Base-by-base conservation (phyloP, 352 stramenopile species). In the Blastocystis sp. region DNA sequence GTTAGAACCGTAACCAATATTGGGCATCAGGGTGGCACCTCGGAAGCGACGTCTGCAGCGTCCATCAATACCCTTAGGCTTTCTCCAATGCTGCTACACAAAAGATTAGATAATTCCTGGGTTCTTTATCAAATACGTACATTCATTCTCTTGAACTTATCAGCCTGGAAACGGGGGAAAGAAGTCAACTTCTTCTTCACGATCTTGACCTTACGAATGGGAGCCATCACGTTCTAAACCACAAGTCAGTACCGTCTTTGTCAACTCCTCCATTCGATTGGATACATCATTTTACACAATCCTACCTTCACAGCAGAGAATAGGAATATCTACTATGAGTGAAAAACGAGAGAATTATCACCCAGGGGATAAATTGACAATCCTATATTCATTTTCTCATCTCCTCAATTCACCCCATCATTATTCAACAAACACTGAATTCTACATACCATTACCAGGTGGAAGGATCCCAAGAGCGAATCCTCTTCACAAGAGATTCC, bases 31-130 rank as follows among this genome's bases (percentile, higher is more conserved):
- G 91, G 98, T 95, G 69, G 96, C 95, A 84, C 97, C 97, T 94
- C 98, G 98, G 93, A 99, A 99, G 92, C 97, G 96, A 92, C 97
- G 96, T 92, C 96, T 95, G 87, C 98, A 96, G 90, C 96, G 96
- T 92, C 95, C 95, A 94, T 99, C 97, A 93, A 99, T 99, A 98
- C 97, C 97, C 94, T 99, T 98, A 69, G 96, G 96, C 92, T 98
- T 98, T 92, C 97, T 95, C 97, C 97, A 99, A 53, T 88, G 77
- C 64, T 88, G 77, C 58, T 88, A 88, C 7, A 70, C 15, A 15
- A 22, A 33, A 44, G 35, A 53, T 30, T 42, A 44, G 24, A 77
- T 22, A 40, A 40, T 62, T 24, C 54, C 1, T 5, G 24, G 24
- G 62, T 15, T 40, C 9, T 33, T 15, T 27, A n/a, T 51, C 17